Evolutionary conservation across 2,329 filamentous ascomycete genomes (phyloP).

Genomic region (Metarhizium guizhouense): DNA sequence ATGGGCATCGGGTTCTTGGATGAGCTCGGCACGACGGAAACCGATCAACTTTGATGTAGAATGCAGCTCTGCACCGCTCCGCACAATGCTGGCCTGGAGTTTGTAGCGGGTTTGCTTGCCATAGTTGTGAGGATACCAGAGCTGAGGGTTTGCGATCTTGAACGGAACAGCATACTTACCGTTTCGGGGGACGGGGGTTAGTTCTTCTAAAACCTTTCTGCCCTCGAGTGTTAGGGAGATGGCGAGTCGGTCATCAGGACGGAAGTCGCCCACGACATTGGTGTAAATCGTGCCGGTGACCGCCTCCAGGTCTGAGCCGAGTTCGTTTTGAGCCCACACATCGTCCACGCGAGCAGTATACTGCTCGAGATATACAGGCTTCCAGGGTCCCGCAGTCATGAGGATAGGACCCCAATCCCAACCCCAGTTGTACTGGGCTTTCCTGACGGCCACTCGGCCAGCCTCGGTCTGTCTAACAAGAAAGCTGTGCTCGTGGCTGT

Average conservation of each 20-base stretch:
- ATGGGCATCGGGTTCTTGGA: constrained; percentile 46
- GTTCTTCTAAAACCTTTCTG: constrained; percentile 9
- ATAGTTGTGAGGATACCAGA: constrained; percentile 13
- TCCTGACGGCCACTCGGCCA: constrained; percentile 8
- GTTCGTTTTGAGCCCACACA: constrained; percentile 35
- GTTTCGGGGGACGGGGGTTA: not conserved
- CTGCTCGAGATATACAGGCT: constrained; percentile 54
- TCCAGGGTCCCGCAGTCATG: constrained; percentile 58
- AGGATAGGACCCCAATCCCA: constrained; percentile 64
- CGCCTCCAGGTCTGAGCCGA: constrained; percentile 18
- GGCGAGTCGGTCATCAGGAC: constrained; percentile 13
- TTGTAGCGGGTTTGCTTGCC: constrained; percentile 4
- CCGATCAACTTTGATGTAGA: constrained; percentile 45
- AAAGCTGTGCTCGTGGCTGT: constrained; percentile 32
- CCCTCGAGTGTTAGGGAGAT: constrained; percentile 17
- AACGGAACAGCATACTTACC: constrained; percentile 21
- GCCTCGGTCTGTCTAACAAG: constrained; percentile 39
- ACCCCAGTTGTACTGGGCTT: constrained; percentile 62
- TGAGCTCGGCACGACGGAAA: constrained; percentile 49
- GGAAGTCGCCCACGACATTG: constrained; percentile 24
- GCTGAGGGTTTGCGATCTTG: constrained; percentile 20
- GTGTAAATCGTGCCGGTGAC: constrained; percentile 25
- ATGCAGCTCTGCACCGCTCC: not conserved
- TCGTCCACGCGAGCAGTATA: constrained; percentile 52
- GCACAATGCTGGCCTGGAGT: not conserved